These are phyloP conservation scores for Rhodosporidiobolus odoratus DNA, from an alignment of 768 basidiomycete genomes.

Conservation along the genomic window DNA sequence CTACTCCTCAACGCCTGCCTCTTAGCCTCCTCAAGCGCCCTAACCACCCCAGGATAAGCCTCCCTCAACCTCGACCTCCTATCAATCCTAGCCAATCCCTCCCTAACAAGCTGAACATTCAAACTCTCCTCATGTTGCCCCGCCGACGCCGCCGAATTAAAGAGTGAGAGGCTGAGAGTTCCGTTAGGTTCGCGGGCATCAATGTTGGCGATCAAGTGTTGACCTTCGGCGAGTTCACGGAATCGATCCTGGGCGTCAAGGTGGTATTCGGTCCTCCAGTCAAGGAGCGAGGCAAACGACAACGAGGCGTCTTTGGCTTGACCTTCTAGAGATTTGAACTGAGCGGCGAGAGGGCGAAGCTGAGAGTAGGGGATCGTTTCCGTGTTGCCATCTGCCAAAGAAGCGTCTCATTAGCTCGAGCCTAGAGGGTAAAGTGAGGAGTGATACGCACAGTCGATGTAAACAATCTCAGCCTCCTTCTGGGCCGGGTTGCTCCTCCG, in stretches of 20 bases:
- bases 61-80: slow-evolving; percentile 53
- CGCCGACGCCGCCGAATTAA: slow-evolving; percentile 69
- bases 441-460: slow-evolving; percentile 55
- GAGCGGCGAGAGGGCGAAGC: slow-evolving; percentile 79
- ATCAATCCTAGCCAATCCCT: slow-evolving; percentile 78
- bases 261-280: slow-evolving; percentile 73
- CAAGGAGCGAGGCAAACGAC: slow-evolving; percentile 72
- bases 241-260: slow-evolving; percentile 79
- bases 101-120: slow-evolving; percentile 81
- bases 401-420: slow-evolving; percentile 40
- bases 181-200: slow-evolving; percentile 69
- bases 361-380: slow-evolving; percentile 70
- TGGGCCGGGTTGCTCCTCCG: slow-evolving; percentile 77
- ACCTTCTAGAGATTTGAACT: slow-evolving; percentile 81
- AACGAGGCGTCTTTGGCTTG: slow-evolving; percentile 84
- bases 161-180: slow-evolving; percentile 79
- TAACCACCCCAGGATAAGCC: slow-evolving; percentile 63
- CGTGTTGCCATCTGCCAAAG: slow-evolving; percentile 75
- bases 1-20: slow-evolving; percentile 58
- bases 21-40: slow-evolving; percentile 61
- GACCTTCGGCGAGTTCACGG: slow-evolving; percentile 77
- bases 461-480: slow-evolving; percentile 88
- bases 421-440: not conserved
- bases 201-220: slow-evolving; percentile 91
- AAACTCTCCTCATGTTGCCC: slow-evolving; percentile 69